Percentiles rank a stretch among this genome's conserved stretches.
Evolutionary conservation across 768 basidiomycete genomes (phyloP).

Genomic region (Austroboletus festivus): DNA sequence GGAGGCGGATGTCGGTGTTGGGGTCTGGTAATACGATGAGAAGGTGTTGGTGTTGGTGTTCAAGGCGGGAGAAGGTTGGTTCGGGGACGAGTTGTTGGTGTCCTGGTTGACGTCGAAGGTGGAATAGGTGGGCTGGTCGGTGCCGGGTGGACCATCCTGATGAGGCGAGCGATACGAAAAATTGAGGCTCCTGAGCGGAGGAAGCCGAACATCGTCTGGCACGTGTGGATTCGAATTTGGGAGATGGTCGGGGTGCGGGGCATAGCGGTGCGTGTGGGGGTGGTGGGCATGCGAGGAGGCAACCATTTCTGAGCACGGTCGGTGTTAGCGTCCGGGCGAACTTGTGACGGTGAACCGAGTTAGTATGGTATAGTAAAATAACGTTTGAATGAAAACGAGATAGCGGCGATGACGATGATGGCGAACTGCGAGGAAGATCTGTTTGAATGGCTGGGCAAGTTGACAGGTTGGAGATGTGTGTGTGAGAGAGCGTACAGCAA

Average conservation of each 20-base stretch:
- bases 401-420: slow-evolving; percentile 20
- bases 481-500: too few relatives aligned
- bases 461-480: too few relatives aligned
- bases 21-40: slow-evolving; percentile 21
- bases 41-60: slow-evolving; percentile 17
- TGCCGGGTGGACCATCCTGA: slow-evolving; percentile 15
- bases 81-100: background rate
- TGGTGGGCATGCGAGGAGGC: slow-evolving; percentile 40
- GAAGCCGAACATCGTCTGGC: slow-evolving; percentile 53
- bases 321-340: slow-evolving; percentile 1
- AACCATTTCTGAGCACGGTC: slow-evolving; percentile 36
- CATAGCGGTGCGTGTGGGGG: slow-evolving; percentile 34
- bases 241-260: slow-evolving; percentile 5
- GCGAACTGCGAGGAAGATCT: slow-evolving; percentile 23
- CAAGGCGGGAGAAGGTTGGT: background rate
- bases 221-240: slow-evolving; percentile 34
- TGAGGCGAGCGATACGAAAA: slow-evolving; percentile 44
- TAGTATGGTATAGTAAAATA: slow-evolving; percentile 1
- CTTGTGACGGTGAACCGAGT: slow-evolving; percentile 6
- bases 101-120: slow-evolving; percentile 25
- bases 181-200: slow-evolving; percentile 72
- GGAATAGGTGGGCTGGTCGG: slow-evolving; percentile 12
- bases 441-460: background rate
- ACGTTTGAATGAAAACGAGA: slow-evolving; percentile 15
- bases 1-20: slow-evolving; percentile 20